Conservation (phyloP, 306 rosid species). For the Rubus idaeus region DNA sequence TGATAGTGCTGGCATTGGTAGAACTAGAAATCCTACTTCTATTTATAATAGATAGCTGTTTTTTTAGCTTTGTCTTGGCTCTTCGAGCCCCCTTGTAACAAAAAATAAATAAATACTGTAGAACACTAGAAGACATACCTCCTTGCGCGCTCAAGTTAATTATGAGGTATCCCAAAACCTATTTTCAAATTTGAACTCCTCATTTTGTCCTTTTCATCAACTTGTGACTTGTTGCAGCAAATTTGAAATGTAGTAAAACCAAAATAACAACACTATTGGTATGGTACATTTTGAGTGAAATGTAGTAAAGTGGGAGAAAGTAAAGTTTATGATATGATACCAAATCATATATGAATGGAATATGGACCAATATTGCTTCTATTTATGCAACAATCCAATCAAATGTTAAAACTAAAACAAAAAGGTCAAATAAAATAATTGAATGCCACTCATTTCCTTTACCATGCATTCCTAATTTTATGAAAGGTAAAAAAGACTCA, state of each 20-base stretch:
- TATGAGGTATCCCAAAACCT: neutral
- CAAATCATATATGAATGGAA: neutral
- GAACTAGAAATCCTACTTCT: too few species aligned
- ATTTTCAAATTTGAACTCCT: neutral
- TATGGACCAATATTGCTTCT: neutral
- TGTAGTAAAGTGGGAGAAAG: conserved; percentile 1
- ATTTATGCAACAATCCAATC: neutral
- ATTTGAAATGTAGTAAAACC: neutral
- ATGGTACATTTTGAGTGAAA: neutral
- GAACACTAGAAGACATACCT: neutral
- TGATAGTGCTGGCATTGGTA: too few species aligned
- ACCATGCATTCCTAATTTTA: neutral
- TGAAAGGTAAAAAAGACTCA: neutral
- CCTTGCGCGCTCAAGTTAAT: neutral
- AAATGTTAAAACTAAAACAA: neutral
- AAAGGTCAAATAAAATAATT: neutral
- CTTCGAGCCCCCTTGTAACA: too few species aligned
- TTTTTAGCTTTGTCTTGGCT: too few species aligned
- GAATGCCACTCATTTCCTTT: neutral
- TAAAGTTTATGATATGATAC: neutral
- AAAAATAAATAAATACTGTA: too few species aligned
- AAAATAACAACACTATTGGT: neutral
- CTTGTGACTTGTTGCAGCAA: neutral
- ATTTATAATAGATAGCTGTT: too few species aligned
- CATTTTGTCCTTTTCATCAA: conserved; percentile 2